Base-by-base conservation (phyloP, 1,139 yeast genomes). In the Yamadazyma pseudoaaseri region DNA sequence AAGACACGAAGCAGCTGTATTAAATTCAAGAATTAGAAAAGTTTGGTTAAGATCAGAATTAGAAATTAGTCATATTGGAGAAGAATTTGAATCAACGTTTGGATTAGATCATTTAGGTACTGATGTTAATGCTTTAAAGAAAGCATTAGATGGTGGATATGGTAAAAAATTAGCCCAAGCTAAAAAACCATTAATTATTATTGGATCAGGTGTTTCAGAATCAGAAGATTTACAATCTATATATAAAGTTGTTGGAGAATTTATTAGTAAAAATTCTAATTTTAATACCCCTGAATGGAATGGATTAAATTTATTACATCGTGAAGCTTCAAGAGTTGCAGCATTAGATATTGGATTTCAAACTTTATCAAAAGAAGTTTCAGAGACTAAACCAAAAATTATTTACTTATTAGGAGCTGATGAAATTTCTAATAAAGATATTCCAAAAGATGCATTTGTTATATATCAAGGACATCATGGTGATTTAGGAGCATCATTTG, bases 401-500 rank as follows among this genome's bases (percentile, higher is more conserved):
- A 73, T 86, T 37, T 86, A 84, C 68, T 71, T 86, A 52, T 72
- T 86, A 38, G 94, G 92, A 32, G 95, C 96, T 27, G 96, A 86
- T 60, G 95, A 86, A 64, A 60, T 86, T 44, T 64, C 73, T 44
- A 76, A 81, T 44, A 65, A 72, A 37, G 86, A 83, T 41, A 78
- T 86, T 51, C 95, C 95, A 48, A 70, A 73, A 59, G 94, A 86
- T 56, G 89, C 96, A 8, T 86, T 86, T 58, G 96, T 86, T 24
- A 81, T 86, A 36, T 86, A 86, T 65, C 90, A 86, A 65, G 96
- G 96, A 37, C 96, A 86, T 61, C 95, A 86, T 62, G 96, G 96
- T 66, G 96, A 86, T 49, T 60, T 76, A 25, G 96, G 96, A 49
- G 96, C 96, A 20, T 82, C 92, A 13, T 76, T 79, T 50, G 96